Evolutionary conservation across 192 early-diverging fungal genomes (phyloP).

Genomic region (Dissophora ornata): DNA sequence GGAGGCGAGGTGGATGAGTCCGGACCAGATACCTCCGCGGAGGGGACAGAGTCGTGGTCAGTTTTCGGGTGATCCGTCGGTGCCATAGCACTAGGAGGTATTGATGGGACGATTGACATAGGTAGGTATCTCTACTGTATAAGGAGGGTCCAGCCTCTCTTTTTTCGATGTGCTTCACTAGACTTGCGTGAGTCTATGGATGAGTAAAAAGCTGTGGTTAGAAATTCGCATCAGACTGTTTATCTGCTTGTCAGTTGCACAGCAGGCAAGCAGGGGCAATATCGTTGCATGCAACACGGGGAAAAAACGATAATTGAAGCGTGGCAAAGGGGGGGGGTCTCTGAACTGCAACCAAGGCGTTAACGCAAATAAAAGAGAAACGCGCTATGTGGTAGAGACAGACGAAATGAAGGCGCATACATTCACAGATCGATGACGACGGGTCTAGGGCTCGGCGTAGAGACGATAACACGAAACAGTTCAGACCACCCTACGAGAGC

Average conservation of each 20-base stretch:
- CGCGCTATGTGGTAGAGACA: background rate
- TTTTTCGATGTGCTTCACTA: background rate
- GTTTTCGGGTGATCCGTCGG: constrained; percentile 1
- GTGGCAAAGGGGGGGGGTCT: background rate
- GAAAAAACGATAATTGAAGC: background rate
- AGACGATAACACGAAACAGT: constrained; percentile 9
- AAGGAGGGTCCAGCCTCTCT: constrained; percentile 15
- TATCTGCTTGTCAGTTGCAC: background rate
- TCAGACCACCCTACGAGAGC: background rate
- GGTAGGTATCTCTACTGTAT: background rate
- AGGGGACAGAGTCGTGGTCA: background rate
- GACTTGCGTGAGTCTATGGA: background rate
- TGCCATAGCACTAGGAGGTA: constrained; percentile 17
- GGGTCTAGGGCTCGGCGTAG: background rate
- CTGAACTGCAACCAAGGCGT: background rate
- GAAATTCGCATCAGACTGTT: too few relatives aligned
- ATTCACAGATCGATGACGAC: too few relatives aligned
- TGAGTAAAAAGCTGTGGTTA: background rate
- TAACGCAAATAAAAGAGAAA: background rate
- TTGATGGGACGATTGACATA: constrained; percentile 31
- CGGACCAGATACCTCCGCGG: background rate
- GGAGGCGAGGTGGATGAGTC: constrained; percentile 20
- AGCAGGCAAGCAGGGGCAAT: background rate
- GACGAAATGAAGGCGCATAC: too few relatives aligned
- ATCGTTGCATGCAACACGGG: background rate